Base-by-base conservation (phyloP, 179 eudicot species). In the Vitellaria paradoxa region DNA sequence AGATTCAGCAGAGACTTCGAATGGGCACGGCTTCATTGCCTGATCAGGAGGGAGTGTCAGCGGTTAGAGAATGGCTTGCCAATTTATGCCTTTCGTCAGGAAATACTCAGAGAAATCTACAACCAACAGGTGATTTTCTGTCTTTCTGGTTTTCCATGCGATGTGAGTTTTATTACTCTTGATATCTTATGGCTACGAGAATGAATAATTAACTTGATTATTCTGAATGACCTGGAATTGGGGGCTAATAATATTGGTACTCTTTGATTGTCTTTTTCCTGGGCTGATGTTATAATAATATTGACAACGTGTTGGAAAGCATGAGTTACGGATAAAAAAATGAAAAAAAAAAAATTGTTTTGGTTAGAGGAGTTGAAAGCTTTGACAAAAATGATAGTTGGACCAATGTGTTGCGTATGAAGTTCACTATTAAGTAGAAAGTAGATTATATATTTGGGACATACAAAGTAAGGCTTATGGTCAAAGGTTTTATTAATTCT, bases 81-180 rank as follows among this genome's bases (percentile, higher is more conserved):
- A 0, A 84, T 88, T 53, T 88, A 86, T 77, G 85, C 86, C 30
- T 82, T 57, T 67, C 78, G 91, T 17, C 80, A 67, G 82, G 89
- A 86, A 1, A 85, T 96, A 82, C 83, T 96, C 24, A 68, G 60
- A 59, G 82, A 77, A 14, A 82, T 96, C 37, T 77, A 77, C 13
- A 61, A 81, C 69, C 90, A 93, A 70, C 99, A 96, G 99, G 99
- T 91, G n/a, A 50, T 8, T 46, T 59, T 77, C 14, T 14, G 9
- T 13, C 56, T 53, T 59, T 26, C 15, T 70, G 46, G 23, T 42
- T n/a, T 40, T 57, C 55, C 9, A 0, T 62, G 60, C 15, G 37
- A 37, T 42, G 23, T 70, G 7, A 4, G 21, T 53, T 12, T 9
- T 37, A 2, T 21, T 26, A 9, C 13, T 76, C 18, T 23, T 10